Evolutionary conservation across 1,284 basidiomycete genomes (phyloP).

Genomic region (Stygiomarasmius scandens): DNA sequence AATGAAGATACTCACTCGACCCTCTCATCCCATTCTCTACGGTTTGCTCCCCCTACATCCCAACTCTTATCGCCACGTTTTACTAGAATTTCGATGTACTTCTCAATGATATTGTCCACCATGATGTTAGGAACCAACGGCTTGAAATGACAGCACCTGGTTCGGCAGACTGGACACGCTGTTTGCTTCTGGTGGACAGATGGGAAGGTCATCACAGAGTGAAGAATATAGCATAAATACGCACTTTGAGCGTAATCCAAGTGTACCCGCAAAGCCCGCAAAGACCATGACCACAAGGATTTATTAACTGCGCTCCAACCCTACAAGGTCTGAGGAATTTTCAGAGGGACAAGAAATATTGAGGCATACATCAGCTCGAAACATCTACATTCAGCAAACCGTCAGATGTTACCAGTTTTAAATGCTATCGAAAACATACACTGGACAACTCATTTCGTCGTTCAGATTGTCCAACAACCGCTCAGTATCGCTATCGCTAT

Average conservation of each 20-base stretch:
- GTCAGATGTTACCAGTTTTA: neutral
- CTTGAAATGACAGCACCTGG: slow-evolving; percentile 31
- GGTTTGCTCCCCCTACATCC: slow-evolving; percentile 43
- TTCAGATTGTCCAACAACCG: slow-evolving; percentile 43
- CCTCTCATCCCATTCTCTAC: slow-evolving; percentile 46
- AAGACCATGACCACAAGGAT: slow-evolving; percentile 60
- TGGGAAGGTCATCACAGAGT: neutral
- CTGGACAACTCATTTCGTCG: slow-evolving; percentile 57
- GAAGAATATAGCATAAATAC: slow-evolving; percentile 10
- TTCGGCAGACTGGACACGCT: slow-evolving; percentile 53
- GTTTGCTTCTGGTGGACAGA: slow-evolving; percentile 34
- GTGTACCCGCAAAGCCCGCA: slow-evolving; percentile 55
- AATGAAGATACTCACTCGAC: slow-evolving; percentile 40
- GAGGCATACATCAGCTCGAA: slow-evolving; percentile 53
- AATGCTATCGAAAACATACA: slow-evolving; percentile 41
- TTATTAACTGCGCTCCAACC: slow-evolving; percentile 52
- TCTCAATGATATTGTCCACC: slow-evolving; percentile 52
- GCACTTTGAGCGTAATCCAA: slow-evolving; percentile 50
- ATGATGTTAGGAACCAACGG: slow-evolving; percentile 56
- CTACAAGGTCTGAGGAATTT: slow-evolving; percentile 28
- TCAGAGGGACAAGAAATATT: neutral
- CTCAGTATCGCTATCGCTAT: slow-evolving; percentile 5
- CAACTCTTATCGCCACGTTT: slow-evolving; percentile 45
- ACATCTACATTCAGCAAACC: slow-evolving; percentile 39
- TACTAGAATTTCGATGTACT: slow-evolving; percentile 44